phyloP scores from a whole-genome alignment of 192 early-diverging fungal species.

The Rhizophagus sp. region DNA sequence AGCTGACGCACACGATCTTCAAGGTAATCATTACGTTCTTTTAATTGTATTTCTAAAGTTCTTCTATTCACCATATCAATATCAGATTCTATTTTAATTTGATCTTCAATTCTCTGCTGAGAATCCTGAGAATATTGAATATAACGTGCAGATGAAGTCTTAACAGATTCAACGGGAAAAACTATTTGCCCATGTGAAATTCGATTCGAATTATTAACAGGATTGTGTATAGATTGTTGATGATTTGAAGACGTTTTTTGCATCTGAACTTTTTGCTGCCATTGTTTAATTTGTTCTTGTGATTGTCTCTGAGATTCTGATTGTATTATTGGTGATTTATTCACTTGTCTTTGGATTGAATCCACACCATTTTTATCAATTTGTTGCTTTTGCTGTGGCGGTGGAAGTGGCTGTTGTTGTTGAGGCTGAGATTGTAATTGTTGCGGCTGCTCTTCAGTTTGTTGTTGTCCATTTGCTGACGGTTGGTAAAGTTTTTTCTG shows the following conservation, averaged over 20 bases:
- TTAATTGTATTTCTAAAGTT: background rate
- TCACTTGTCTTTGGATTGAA: background rate
- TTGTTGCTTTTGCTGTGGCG: background rate
- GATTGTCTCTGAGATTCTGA: background rate
- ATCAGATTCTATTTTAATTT: background rate
- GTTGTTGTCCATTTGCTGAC: background rate
- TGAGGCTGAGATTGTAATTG: constrained; percentile 1
- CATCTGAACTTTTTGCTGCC: background rate
- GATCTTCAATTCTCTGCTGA: background rate
- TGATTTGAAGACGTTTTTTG: background rate
- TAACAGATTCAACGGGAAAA: background rate
- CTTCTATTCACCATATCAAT: background rate
- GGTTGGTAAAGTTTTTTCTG: constrained; percentile 26
- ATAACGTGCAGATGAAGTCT: background rate
- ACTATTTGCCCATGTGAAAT: background rate
- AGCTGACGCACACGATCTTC: constrained; percentile 22
- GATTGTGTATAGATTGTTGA: background rate
- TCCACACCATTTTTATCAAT: background rate
- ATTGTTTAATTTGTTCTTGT: background rate
- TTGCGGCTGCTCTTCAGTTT: background rate
- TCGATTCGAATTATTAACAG: background rate
- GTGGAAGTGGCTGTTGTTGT: background rate
- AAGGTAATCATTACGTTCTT: constrained; percentile 21
- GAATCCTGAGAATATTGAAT: background rate
- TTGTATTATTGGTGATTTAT: background rate